Evolutionary conservation across 495 filamentous ascomycete species (phyloP).

Genomic region (Aspergillus haitiensis): DNA sequence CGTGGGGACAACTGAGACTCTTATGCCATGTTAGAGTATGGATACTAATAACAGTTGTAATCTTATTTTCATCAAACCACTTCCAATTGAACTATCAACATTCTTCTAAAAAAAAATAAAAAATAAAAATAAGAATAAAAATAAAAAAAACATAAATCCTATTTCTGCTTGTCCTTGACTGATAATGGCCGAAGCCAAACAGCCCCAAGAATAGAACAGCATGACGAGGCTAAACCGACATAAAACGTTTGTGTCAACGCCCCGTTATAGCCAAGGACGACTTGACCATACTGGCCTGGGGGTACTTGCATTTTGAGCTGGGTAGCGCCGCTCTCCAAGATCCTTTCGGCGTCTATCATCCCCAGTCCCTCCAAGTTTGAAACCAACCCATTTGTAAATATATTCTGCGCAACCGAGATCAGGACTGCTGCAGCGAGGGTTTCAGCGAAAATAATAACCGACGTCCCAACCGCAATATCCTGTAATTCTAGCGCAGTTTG

Average conservation of each 20-base stretch:
- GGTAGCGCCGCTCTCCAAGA: background rate
- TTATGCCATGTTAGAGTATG: too few relatives aligned
- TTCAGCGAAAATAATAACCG: background rate
- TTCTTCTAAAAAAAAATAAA: too few relatives aligned
- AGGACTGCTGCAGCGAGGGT: background rate
- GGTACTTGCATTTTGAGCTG: background rate
- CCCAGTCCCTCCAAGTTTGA: background rate
- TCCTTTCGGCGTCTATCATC: background rate
- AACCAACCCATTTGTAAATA: background rate
- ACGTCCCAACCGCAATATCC: background rate
- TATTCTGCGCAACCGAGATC: background rate
- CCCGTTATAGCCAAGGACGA: background rate
- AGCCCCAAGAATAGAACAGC: background rate
- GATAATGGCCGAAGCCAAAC: too few relatives aligned
- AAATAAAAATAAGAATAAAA: too few relatives aligned
- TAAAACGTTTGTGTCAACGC: background rate
- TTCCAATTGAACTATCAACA: too few relatives aligned
- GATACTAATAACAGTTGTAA: too few relatives aligned
- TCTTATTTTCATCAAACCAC: too few relatives aligned
- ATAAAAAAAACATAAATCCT: too few relatives aligned
- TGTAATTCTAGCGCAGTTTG: background rate
- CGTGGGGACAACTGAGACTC: too few relatives aligned
- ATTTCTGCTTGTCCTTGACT: too few relatives aligned
- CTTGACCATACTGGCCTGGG: background rate
- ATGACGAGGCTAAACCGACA: background rate